These are phyloP conservation scores for Eimeria sp. DNA, from an alignment of 169 alveolate genomes.

Conservation along the genomic window DNA sequence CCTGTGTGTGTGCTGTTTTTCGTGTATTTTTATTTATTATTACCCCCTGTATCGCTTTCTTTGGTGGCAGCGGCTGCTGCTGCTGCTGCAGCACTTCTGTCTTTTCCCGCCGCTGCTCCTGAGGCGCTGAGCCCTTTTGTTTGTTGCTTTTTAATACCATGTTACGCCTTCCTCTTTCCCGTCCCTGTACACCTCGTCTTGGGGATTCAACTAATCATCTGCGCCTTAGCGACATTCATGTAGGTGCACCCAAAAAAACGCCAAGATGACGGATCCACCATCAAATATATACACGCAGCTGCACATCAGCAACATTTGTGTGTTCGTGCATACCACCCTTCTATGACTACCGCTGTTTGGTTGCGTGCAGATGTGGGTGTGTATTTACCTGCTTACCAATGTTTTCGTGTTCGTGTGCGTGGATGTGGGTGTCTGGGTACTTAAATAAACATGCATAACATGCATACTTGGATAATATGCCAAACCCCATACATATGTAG, in stretches of 20 bases:
- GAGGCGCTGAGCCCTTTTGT: conserved; percentile 3
- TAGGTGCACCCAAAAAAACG: not conserved
- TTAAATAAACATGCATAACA: not conserved
- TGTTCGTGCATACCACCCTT: not conserved
- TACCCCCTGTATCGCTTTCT: conserved; percentile 35
- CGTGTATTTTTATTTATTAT: not conserved
- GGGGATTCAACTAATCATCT: not conserved
- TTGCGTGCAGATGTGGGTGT: not conserved
- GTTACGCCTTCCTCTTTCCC: conserved; percentile 32
- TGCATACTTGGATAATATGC: too few species aligned
- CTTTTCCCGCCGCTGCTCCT: conserved; percentile 24
- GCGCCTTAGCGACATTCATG: not conserved
- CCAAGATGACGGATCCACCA: not conserved
- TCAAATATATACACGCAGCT: too few species aligned
- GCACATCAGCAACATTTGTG: not conserved
- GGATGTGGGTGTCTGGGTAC: not conserved
- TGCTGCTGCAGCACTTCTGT: conserved; percentile 7
- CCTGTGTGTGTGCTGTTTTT: not conserved
- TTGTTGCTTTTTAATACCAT: conserved; percentile 9
- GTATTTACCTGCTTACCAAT: not conserved
- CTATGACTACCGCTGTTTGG: not conserved
- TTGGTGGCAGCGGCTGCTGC: conserved; percentile 22
- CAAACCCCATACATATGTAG: too few species aligned
- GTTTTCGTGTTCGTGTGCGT: not conserved
- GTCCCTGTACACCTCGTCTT: not conserved